Percentiles rank a stretch among this genome's conserved stretches.
phyloP scores from a whole-genome alignment of 192 early-diverging fungal species.

The Chytriomyces sp. region DNA sequence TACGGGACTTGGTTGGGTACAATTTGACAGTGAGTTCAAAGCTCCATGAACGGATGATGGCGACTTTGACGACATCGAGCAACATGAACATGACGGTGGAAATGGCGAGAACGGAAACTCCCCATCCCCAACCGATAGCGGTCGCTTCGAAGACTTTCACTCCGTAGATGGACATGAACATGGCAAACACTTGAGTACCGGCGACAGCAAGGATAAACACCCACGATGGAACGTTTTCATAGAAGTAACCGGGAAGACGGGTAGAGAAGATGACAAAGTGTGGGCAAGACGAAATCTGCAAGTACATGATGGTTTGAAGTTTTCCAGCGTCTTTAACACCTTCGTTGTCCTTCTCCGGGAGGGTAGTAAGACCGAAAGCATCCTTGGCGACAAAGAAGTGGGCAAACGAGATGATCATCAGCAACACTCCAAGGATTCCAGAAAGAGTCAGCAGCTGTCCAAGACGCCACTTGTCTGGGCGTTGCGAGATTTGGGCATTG shows the following conservation, averaged over 20 bases:
- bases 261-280: slow-evolving; percentile 98
- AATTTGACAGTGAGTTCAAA: slow-evolving; percentile 88
- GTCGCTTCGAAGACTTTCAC: slow-evolving; percentile 38
- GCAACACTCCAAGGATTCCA: slow-evolving; percentile 71
- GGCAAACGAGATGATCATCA: slow-evolving; percentile 79
- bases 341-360: background rate
- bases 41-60: slow-evolving; percentile 80
- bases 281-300: slow-evolving; percentile 89
- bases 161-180: slow-evolving; percentile 86
- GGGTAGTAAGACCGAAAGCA: slow-evolving; percentile 34
- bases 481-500: slow-evolving; percentile 77
- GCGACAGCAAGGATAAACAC: slow-evolving; percentile 81
- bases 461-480: slow-evolving; percentile 88
- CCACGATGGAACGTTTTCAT: slow-evolving; percentile 81
- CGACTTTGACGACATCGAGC: slow-evolving; percentile 92
- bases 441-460: slow-evolving; percentile 86
- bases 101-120: slow-evolving; percentile 71
- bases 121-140: slow-evolving; percentile 67
- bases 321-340: slow-evolving; percentile 40
- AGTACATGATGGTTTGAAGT: slow-evolving; percentile 91
- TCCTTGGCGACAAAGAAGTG: slow-evolving; percentile 82
- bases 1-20: slow-evolving; percentile 72
- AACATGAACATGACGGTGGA: slow-evolving; percentile 84
- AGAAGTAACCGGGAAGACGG: slow-evolving; percentile 85
- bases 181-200: slow-evolving; percentile 89